Conservation (phyloP, 305 asterid genomes). For the Fraxinus greggii region DNA sequence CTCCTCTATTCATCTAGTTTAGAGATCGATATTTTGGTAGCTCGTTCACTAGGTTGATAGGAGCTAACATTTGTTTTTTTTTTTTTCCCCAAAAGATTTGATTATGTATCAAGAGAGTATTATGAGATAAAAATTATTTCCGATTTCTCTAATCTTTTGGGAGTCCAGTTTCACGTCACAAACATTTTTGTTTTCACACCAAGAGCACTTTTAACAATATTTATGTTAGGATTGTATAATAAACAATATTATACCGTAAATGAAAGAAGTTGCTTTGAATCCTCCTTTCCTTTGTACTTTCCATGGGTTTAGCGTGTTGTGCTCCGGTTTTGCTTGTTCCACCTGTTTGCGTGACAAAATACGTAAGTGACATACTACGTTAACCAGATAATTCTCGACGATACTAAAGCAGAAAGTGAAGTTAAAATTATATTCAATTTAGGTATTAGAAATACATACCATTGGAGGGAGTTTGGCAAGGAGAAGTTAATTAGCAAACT, state of each 20-base stretch:
- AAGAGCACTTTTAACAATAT: too few species aligned
- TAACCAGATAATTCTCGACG: not conserved
- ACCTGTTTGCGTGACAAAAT: conserved; percentile 28
- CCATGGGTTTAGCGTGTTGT: conserved; percentile 17
- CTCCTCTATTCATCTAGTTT: too few species aligned
- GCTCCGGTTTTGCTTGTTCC: conserved; percentile 40
- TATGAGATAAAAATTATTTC: too few species aligned
- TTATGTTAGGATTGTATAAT: not conserved
- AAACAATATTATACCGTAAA: not conserved
- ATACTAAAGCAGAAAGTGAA: not conserved
- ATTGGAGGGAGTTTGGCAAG: conserved; percentile 22
- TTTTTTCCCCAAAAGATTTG: too few species aligned
- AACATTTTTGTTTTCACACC: too few species aligned
- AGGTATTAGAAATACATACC: conserved; percentile 24
- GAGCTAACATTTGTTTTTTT: too few species aligned
- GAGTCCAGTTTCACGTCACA: too few species aligned
- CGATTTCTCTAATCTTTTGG: too few species aligned
- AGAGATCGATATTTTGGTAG: too few species aligned
- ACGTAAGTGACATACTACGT: not conserved
- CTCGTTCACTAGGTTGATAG: too few species aligned
- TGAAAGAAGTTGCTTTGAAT: not conserved
- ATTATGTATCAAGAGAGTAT: too few species aligned
- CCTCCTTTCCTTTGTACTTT: not conserved
- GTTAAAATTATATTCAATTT: not conserved
- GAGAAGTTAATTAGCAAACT: not conserved